phyloP scores from a whole-genome alignment of 345 rosid genomes.

The Lumnitzera racemosa region DNA sequence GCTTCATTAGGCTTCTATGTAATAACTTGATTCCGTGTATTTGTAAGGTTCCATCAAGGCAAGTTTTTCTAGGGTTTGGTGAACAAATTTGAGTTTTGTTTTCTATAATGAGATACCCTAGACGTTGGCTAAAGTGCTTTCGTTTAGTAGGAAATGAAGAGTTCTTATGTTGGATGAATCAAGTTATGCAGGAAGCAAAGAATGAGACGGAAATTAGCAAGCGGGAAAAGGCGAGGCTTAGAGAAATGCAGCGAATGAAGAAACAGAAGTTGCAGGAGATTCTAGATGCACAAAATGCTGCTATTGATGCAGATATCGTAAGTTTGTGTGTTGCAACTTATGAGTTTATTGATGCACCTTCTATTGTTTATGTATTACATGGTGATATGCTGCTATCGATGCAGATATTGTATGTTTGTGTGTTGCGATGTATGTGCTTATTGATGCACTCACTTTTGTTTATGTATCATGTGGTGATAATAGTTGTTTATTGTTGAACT shows the following conservation, averaged over 20 bases:
- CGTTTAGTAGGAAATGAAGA: neutral
- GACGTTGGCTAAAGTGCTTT: neutral
- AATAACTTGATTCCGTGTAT: no score
- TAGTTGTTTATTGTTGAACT: conserved; percentile 9
- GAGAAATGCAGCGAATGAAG: conserved; percentile 83
- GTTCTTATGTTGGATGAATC: no score
- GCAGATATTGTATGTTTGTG: conserved; percentile 73
- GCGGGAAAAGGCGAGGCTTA: conserved; percentile 83
- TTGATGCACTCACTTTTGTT: neutral
- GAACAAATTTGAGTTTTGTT: neutral
- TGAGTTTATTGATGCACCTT: neutral
- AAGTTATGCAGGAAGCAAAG: conserved; percentile 37
- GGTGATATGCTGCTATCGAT: conserved; percentile 60
- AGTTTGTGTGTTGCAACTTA: conserved; percentile 2
- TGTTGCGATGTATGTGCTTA: neutral
- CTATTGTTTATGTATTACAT: no score
- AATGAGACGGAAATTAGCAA: conserved; percentile 54
- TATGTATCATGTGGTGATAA: neutral
- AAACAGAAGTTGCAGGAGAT: conserved; percentile 92
- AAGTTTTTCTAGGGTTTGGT: no score
- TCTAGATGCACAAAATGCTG: conserved; percentile 82
- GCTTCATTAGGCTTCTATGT: no score
- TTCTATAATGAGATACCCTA: neutral
- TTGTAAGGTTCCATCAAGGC: no score
- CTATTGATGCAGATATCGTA: conserved; percentile 94